Percentiles rank a stretch among this genome's conserved stretches.
Evolutionary conservation across 805 yeast species (phyloP).

Genomic region (Cyberlindnera misumaiensis): DNA sequence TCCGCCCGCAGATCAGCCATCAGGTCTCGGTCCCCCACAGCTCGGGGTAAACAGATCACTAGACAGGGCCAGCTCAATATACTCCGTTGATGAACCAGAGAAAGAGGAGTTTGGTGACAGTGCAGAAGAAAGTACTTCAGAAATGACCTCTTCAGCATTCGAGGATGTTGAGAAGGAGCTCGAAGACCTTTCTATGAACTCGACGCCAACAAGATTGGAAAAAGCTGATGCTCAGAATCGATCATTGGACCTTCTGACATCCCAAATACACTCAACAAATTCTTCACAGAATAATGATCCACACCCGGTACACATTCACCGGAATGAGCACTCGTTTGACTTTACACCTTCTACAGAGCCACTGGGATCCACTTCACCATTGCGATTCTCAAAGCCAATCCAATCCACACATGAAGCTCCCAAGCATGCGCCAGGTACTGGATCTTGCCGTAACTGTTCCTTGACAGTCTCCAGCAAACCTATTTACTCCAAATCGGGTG

Average conservation of each 20-base stretch:
- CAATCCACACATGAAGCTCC: neutral
- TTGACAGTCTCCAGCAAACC: conserved; percentile 52
- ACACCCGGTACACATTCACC: neutral
- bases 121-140: neutral
- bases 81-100: conserved; percentile 1
- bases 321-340: conserved; percentile 5
- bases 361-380: neutral
- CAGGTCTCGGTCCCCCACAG: too few species aligned
- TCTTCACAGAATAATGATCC: neutral
- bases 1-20: neutral
- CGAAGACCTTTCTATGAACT: conserved; percentile 12
- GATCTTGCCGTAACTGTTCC: conserved; percentile 77
- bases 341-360: conserved; percentile 3
- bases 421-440: conserved; percentile 52
- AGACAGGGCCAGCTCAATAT: conserved; percentile 8
- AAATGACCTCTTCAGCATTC: conserved; percentile 8
- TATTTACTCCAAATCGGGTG: conserved; percentile 78
- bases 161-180: conserved; percentile 17
- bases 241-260: neutral
- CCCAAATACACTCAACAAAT: too few species aligned
- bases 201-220: neutral
- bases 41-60: too few species aligned
- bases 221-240: neutral
- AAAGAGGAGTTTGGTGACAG: conserved; percentile 1
- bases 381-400: neutral